A percentile compares a stretch with the other conserved stretches of the same genome.
Conservation (phyloP, 2,329 filamentous ascomycete genomes). For the Cercospora canescens region DNA sequence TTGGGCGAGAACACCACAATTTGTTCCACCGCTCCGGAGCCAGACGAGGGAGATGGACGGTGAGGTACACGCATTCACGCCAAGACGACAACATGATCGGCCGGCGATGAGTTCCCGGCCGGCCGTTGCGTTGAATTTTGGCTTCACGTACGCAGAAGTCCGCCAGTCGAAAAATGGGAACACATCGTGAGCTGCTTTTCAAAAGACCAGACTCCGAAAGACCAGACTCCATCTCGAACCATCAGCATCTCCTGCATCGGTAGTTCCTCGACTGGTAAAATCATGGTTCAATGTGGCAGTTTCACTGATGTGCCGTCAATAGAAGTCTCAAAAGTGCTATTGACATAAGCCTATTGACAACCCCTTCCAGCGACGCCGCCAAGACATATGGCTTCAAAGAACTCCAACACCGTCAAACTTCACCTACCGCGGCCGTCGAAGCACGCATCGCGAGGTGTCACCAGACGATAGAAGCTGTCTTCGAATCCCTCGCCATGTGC, state of each 20-base stretch:
- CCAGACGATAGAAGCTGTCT: not conserved
- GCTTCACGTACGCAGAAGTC: too few species aligned
- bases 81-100: not conserved
- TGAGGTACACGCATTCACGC: too few species aligned
- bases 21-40: too few species aligned
- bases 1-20: too few species aligned
- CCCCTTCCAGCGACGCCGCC: conserved; percentile 25
- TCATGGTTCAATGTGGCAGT: not conserved
- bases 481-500: not conserved
- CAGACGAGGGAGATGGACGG: not conserved
- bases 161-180: too few species aligned
- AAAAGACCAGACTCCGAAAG: too few species aligned
- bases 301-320: conserved; percentile 13
- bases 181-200: too few species aligned
- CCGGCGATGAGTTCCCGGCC: not conserved
- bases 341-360: conserved; percentile 33
- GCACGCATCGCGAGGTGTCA: not conserved
- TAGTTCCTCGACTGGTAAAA: not conserved
- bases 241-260: not conserved
- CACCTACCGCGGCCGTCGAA: conserved; percentile 7
- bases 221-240: not conserved
- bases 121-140: too few species aligned
- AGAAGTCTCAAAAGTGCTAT: conserved; percentile 22
- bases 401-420: conserved; percentile 10
- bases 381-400: conserved; percentile 23